A percentile compares a stretch with the other conserved stretches of the same genome.
phyloP scores from a whole-genome alignment of 2,329 filamentous ascomycete genomes.

The Diaporthe sp. region DNA sequence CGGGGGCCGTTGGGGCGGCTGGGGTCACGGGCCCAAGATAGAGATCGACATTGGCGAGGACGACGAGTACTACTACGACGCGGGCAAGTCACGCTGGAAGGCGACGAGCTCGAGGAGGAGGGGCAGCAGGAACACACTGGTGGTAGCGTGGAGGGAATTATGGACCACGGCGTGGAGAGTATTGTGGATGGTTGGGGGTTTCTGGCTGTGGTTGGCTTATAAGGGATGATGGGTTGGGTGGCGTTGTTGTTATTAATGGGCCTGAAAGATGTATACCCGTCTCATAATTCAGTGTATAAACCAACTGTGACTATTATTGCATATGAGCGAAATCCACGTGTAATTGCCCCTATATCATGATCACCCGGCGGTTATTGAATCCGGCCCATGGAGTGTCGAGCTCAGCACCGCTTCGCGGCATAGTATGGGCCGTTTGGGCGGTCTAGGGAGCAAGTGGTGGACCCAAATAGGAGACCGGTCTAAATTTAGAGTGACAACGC shows the following conservation, averaged over 20 bases:
- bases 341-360: not conserved
- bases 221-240: slow-evolving; percentile 61
- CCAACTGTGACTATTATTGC: not conserved
- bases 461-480: slow-evolving; percentile 2
- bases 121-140: slow-evolving; percentile 53
- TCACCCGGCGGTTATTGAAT: not conserved
- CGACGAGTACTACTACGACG: slow-evolving; percentile 59
- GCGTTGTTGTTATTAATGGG: not conserved
- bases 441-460: not conserved
- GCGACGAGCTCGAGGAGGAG: slow-evolving; percentile 42
- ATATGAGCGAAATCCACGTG: not conserved
- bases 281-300: slow-evolving; percentile 27
- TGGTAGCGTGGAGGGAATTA: slow-evolving; percentile 71
- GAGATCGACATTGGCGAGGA: slow-evolving; percentile 64
- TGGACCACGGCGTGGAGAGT: slow-evolving; percentile 73
- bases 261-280: not conserved
- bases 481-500: not conserved
- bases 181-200: slow-evolving; percentile 71
- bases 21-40: slow-evolving; percentile 61
- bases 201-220: slow-evolving; percentile 78
- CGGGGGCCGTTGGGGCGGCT: slow-evolving; percentile 35
- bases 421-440: not conserved
- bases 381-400: not conserved
- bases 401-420: not conserved
- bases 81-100: slow-evolving; percentile 54